Conservation (phyloP, 2,329 filamentous ascomycete species). For the Alternaria sp. region DNA sequence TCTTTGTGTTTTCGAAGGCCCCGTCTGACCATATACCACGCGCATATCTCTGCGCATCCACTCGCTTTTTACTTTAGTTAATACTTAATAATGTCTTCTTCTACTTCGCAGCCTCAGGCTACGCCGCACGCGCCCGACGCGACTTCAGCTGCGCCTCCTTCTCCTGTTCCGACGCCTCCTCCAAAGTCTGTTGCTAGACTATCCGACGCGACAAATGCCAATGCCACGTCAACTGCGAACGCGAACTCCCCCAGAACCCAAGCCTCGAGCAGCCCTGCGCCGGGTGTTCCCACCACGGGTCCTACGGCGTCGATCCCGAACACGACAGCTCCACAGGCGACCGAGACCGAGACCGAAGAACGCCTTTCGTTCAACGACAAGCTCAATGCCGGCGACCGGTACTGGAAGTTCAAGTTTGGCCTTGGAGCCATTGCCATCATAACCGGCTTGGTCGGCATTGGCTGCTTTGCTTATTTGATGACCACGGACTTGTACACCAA, state of each 20-base stretch:
- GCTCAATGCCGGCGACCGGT: constrained; percentile 38
- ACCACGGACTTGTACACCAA: background rate
- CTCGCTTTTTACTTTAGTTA: constrained; percentile 14
- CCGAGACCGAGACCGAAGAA: constrained; percentile 15
- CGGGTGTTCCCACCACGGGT: constrained; percentile 7
- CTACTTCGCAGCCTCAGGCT: constrained; percentile 5
- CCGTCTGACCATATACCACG: constrained; percentile 2
- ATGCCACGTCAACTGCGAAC: background rate
- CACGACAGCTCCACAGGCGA: constrained; percentile 3
- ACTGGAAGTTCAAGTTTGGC: constrained; percentile 45
- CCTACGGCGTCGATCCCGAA: constrained; percentile 5
- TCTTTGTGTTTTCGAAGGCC: constrained; percentile 9
- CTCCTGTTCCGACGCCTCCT: constrained; percentile 2
- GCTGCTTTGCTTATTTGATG: constrained; percentile 39
- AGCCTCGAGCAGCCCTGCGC: constrained; percentile 4
- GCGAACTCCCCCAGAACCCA: constrained; percentile 1
- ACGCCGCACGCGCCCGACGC: constrained; percentile 9
- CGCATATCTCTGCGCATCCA: constrained; percentile 19
- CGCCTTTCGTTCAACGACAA: constrained; percentile 30
- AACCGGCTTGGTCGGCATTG: constrained; percentile 42
- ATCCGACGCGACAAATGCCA: constrained; percentile 6
- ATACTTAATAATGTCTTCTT: constrained; percentile 24
- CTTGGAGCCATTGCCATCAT: constrained; percentile 34
- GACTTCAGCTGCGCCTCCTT: background rate
- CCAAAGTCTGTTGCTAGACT: constrained; percentile 9